Percentiles rank a stretch among this genome's conserved stretches.
These are phyloP conservation scores for Eucalyptus sp. DNA, from an alignment of 345 rosid genomes.

Conservation along the genomic window DNA sequence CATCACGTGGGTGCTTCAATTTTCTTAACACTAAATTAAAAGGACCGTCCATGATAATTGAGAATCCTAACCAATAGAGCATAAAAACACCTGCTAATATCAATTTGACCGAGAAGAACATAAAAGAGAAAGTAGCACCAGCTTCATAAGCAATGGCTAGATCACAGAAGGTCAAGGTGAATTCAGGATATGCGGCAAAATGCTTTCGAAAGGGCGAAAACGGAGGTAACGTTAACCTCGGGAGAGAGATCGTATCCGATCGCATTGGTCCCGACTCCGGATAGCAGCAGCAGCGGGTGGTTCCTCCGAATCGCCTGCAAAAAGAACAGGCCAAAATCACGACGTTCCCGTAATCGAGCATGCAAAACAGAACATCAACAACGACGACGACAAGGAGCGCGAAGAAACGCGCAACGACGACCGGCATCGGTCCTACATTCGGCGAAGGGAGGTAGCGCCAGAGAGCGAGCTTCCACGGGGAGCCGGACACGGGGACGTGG, in stretches of 20 bases:
- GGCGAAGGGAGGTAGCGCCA: conserved; percentile 60
- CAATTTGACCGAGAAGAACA: neutral
- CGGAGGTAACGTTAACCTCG: conserved; percentile 17
- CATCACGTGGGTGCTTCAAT: neutral
- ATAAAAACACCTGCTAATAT: neutral
- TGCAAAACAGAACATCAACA: neutral
- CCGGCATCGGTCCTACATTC: neutral
- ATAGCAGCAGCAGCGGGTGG: conserved; percentile 67
- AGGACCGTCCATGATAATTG: neutral
- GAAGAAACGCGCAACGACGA: neutral
- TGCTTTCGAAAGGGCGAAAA: neutral
- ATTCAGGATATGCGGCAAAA: neutral
- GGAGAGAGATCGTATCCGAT: conserved; percentile 71
- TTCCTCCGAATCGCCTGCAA: conserved; percentile 42
- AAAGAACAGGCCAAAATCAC: neutral
- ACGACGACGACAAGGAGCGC: neutral
- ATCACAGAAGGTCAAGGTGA: neutral
- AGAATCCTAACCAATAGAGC: neutral
- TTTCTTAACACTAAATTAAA: neutral
- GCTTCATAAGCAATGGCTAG: neutral
- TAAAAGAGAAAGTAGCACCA: neutral
- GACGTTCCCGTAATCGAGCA: neutral
- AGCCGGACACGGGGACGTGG: conserved; percentile 18
- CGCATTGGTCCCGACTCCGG: conserved; percentile 76
- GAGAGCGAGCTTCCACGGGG: conserved; percentile 42